Evolutionary conservation across 208 protist genomes (phyloP), one percentile per base, ranked within the genome.

Genomic region (Trypanosoma grayi): DNA sequence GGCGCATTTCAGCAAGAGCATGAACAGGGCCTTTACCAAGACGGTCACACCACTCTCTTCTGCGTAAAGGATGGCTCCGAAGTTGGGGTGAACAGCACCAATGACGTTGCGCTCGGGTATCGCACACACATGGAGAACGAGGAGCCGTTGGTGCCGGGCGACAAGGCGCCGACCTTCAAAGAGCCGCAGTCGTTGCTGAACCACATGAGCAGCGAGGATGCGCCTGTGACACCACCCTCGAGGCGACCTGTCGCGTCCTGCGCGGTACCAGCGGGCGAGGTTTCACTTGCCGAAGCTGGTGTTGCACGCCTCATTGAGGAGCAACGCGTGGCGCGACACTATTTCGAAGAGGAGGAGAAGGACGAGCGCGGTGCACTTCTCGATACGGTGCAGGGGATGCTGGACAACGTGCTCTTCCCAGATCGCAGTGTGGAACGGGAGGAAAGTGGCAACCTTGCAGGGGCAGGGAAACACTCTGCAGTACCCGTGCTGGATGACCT

Each of bases 261-360:
- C 6, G 20, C 11, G 39, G 39, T 43, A 3, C 20, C 39, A 22
- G 39, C 14, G 4, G 39, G 16, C 20, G 39, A 4, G 3, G 10
- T n/a, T 43, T 10, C 39, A 5, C 9, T 13, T 39, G 34, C 34
- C 13, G 34, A 7, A 16, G 46, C 14, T 30, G 46, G n/a, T 16
- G 28, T 13, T 37, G 28, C 18, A 3, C 8, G 28, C n/a, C 4
- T n/a, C 16, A 1, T 37, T 24, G 27, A 54, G 34, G 57, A 62
- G 13, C 41, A 62, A 33, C 28, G 27, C 30, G 22, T 53, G 18
- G 28, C 45, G 41, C 30, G 45, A 3, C 24, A 20, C 20, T 7
- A 2, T 41, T 22, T 41, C 4, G 57, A 53, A 31, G 33, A 54
- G 16, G 45, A 62, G 16, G 57, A 62, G 30, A 13, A 36, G 7